phyloP scores from a whole-genome alignment of 1,284 basidiomycete genomes.

The Malassezia equina region DNA sequence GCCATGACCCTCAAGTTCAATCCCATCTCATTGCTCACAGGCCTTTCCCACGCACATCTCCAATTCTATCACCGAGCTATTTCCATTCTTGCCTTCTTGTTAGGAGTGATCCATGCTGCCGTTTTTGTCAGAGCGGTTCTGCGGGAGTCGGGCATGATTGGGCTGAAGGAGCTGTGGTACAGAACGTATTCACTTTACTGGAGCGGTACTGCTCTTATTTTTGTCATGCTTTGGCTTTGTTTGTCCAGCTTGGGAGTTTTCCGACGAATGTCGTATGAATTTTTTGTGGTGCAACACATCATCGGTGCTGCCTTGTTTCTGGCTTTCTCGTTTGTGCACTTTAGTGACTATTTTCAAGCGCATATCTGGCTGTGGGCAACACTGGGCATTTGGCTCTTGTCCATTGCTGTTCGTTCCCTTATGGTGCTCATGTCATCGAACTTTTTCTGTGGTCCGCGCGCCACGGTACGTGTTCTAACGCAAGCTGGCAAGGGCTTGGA shows the following conservation, averaged over 20 bases:
- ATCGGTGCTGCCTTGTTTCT: constrained; percentile 28
- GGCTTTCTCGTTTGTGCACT: constrained; percentile 15
- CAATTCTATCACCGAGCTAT: constrained; percentile 43
- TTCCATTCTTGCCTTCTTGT: constrained; percentile 33
- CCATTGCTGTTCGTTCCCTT: not conserved
- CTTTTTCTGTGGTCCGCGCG: constrained; percentile 1
- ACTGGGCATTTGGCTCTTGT: constrained; percentile 13
- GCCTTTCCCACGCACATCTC: constrained; percentile 32
- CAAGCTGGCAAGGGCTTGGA: not conserved
- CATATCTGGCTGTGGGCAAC: constrained; percentile 9
- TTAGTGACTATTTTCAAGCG: constrained; percentile 1
- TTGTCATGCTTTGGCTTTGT: constrained; percentile 26
- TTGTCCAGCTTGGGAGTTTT: constrained; percentile 28
- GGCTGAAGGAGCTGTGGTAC: constrained; percentile 22
- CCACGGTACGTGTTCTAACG: constrained; percentile 2
- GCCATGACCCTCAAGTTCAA: constrained; percentile 35
- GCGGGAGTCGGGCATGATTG: constrained; percentile 22
- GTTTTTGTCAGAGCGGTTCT: constrained; percentile 36
- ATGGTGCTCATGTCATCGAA: constrained; percentile 5
- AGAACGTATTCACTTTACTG: constrained; percentile 23
- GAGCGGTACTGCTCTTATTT: constrained; percentile 31
- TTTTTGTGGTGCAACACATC: constrained; percentile 40
- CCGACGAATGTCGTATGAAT: constrained; percentile 35
- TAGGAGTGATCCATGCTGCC: constrained; percentile 33
- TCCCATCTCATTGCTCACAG: constrained; percentile 33